A percentile compares a stretch with the other conserved stretches of the same genome.
Conservation (phyloP, 345 rosid genomes). For the Gossypium ekmanianum region DNA sequence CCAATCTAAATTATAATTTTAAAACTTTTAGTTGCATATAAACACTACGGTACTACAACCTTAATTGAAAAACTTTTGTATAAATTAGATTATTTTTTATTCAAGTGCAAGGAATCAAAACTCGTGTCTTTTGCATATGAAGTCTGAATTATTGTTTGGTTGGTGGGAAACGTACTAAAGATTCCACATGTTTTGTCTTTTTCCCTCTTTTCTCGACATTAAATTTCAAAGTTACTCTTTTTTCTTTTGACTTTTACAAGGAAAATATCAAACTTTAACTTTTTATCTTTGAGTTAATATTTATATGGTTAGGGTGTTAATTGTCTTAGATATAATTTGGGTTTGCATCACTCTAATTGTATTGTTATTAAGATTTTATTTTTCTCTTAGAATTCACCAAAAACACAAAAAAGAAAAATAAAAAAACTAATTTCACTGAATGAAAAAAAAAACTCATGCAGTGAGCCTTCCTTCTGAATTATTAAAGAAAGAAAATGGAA, state of each 20-base stretch:
- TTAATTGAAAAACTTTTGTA: no score
- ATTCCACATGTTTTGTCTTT: conserved; percentile 15
- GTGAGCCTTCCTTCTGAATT: neutral
- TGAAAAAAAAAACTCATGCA: neutral
- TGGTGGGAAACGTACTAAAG: conserved; percentile 14
- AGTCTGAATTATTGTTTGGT: conserved; percentile 14
- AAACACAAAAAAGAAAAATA: neutral
- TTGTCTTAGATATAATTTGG: no score
- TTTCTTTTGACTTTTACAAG: neutral
- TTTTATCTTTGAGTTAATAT: no score
- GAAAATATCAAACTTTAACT: neutral
- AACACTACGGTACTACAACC: no score
- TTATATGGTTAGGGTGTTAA: no score
- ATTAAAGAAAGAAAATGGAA: no score
- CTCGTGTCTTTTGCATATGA: no score
- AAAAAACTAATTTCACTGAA: neutral
- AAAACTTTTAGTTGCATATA: no score
- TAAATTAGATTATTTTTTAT: no score
- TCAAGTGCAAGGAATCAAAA: no score
- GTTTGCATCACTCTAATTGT: no score
- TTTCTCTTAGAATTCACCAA: neutral
- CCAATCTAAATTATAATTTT: no score
- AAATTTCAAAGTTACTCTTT: neutral
- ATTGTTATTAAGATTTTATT: neutral
- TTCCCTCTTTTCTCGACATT: conserved; percentile 6